Evolutionary conservation across 805 yeast species (phyloP), one percentile per base, ranked within the genome.

Genomic region (Lachancea dasiensis): DNA sequence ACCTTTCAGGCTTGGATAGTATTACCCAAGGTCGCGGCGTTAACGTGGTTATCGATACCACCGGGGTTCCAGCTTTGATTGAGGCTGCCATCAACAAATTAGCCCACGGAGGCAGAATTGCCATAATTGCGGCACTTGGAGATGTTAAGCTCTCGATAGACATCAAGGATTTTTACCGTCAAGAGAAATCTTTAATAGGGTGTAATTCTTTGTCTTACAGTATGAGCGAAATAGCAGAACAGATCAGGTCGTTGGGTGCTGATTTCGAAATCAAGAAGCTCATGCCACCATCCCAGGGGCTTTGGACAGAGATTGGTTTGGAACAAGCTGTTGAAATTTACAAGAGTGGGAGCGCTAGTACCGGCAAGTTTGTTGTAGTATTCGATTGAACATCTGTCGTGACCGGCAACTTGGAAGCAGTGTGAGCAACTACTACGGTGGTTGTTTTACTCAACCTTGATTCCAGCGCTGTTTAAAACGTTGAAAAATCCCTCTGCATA

Each of bases 61-160:
- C 31, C n/a, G 40, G 40, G 19, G 25, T 31, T 6, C 40, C 40
- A n/a, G 26, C 40, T 5, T 18, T 31, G 18, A 31, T 27, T 9
- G 14, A 25, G 13, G 40, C 40, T 7, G 40, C 36, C n/a, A 17
- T 26, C 8, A 14, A 13, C 7, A 37, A 24, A 7, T 15, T 37
- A 14, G 31, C 40, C 13, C 40, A 37, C n/a, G 36, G 40, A 7
- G 40, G 40, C 16, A 31, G 36, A 15, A 27, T 37, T 10, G 36
- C 31, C 20, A 23, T 37, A 13, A 37, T 37, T 27, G 21, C 40
- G 7, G 31, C 31, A 16, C 40, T 19, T 11, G 30, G 31, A 8
- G 31, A 22, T 4, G 30, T 23, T 15, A 17, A 31, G 14, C 25
- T 37, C 16, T 16, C 13, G 10, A 13, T 37, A 7, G 24, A 37